Percentiles rank a stretch among this genome's conserved stretches.
phyloP scores from a whole-genome alignment of 768 basidiomycete genomes.

The Hygrophorus russula region DNA sequence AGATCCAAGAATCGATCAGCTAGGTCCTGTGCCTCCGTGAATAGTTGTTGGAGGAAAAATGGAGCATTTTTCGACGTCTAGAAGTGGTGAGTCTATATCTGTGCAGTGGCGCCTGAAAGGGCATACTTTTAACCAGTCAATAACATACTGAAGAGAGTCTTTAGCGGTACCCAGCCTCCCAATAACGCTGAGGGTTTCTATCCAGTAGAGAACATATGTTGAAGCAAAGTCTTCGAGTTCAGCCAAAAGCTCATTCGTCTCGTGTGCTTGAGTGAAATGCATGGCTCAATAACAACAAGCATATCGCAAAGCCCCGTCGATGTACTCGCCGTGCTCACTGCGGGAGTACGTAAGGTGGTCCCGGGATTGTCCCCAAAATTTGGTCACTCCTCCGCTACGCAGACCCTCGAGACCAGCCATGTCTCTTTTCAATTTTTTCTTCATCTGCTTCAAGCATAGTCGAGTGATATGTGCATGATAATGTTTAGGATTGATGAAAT shows the following conservation, averaged over 20 bases:
- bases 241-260: not conserved
- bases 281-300: slow-evolving; percentile 9
- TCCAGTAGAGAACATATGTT: slow-evolving; percentile 3
- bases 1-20: not conserved
- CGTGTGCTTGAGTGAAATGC: slow-evolving; percentile 2
- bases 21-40: not conserved
- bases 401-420: slow-evolving; percentile 4
- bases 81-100: not conserved
- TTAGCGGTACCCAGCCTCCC: not conserved
- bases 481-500: slow-evolving; percentile 1
- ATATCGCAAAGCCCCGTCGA: slow-evolving; percentile 7
- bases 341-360: not conserved
- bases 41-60: no score
- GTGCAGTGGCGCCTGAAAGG: not conserved
- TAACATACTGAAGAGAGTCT: not conserved
- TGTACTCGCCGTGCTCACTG: not conserved
- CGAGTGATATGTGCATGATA: slow-evolving; percentile 6
- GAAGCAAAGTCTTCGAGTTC: not conserved
- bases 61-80: not conserved
- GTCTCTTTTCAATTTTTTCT: slow-evolving; percentile 1
- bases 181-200: slow-evolving; percentile 3
- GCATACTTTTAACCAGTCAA: not conserved
- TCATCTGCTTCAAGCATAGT: slow-evolving; percentile 6
- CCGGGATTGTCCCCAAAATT: not conserved
- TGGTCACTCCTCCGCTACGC: not conserved